phyloP scores from a whole-genome alignment of 768 basidiomycete species.

The Agaricus bisporus region DNA sequence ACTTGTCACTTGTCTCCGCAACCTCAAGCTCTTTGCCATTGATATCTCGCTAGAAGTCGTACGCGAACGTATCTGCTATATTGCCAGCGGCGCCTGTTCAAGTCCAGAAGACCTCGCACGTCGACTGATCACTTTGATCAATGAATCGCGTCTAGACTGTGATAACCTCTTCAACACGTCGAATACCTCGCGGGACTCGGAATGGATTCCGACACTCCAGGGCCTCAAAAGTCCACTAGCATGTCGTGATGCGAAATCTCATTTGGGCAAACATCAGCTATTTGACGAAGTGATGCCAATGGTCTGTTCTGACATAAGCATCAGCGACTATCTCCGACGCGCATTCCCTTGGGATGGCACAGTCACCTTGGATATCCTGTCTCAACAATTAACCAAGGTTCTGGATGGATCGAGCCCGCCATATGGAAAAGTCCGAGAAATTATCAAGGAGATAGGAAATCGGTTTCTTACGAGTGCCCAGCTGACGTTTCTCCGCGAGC shows the following conservation, averaged over 20 bases:
- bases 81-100: slow-evolving; percentile 16
- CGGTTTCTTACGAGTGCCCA: slow-evolving; percentile 17
- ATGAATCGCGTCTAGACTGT: background rate
- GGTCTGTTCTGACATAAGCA: slow-evolving; percentile 18
- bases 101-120: background rate
- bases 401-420: slow-evolving; percentile 11
- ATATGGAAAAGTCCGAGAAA: slow-evolving; percentile 15
- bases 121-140: slow-evolving; percentile 1
- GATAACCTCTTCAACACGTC: background rate
- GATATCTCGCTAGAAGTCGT: slow-evolving; percentile 25
- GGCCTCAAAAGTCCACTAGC: slow-evolving; percentile 24
- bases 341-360: slow-evolving; percentile 35
- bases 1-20: slow-evolving; percentile 16
- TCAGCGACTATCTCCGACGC: slow-evolving; percentile 23
- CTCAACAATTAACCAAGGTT: slow-evolving; percentile 25
- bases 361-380: slow-evolving; percentile 22
- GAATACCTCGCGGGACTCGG: slow-evolving; percentile 1
- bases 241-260: slow-evolving; percentile 23
- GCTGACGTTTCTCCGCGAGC: slow-evolving; percentile 12
- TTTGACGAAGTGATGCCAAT: slow-evolving; percentile 35
- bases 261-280: slow-evolving; percentile 18
- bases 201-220: slow-evolving; percentile 33
- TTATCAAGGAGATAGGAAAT: slow-evolving; percentile 26
- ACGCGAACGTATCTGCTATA: slow-evolving; percentile 28
- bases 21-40: slow-evolving; percentile 22